Conservation (phyloP, 2,329 filamentous ascomycete genomes). For the Xylariaceae sp. region DNA sequence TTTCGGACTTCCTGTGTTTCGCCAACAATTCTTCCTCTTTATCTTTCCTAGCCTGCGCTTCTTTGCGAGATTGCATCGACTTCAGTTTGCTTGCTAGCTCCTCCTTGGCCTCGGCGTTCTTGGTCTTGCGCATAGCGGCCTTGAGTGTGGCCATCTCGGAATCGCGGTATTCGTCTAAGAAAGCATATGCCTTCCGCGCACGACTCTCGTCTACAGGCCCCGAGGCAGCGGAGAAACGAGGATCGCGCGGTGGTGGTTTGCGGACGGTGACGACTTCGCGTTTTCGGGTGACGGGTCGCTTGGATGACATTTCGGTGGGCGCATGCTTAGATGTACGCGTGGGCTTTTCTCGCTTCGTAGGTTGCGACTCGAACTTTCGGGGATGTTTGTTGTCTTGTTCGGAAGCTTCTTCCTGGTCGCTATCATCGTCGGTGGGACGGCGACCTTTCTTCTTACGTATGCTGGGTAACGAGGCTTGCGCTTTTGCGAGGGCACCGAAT, state of each 20-base stretch:
- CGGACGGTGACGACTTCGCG: conserved; percentile 65
- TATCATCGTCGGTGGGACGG: conserved; percentile 23
- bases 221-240: conserved; percentile 75
- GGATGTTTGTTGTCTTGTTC: conserved; percentile 10
- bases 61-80: conserved; percentile 75
- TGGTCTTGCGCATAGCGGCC: conserved; percentile 60
- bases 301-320: conserved; percentile 77
- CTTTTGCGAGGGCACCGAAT: conserved; percentile 87
- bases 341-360: conserved; percentile 27
- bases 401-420: conserved; percentile 29
- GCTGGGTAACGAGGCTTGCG: conserved; percentile 65
- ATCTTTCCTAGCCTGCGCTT: conserved; percentile 67
- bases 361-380: conserved; percentile 34
- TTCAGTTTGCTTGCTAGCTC: conserved; percentile 69
- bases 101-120: conserved; percentile 39
- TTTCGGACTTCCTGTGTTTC: conserved; percentile 79
- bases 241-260: conserved; percentile 66
- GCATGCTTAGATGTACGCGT: conserved; percentile 79
- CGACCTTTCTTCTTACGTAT: conserved; percentile 25
- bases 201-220: conserved; percentile 53
- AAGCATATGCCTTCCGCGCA: conserved; percentile 73
- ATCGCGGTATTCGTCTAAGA: conserved; percentile 81
- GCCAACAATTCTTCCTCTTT: conserved; percentile 66
- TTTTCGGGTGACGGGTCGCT: conserved; percentile 76
- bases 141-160: conserved; percentile 78